A percentile compares a stretch with the other conserved stretches of the same genome.
phyloP scores from a whole-genome alignment of 1,284 basidiomycete species.

The Flammula alnicola region DNA sequence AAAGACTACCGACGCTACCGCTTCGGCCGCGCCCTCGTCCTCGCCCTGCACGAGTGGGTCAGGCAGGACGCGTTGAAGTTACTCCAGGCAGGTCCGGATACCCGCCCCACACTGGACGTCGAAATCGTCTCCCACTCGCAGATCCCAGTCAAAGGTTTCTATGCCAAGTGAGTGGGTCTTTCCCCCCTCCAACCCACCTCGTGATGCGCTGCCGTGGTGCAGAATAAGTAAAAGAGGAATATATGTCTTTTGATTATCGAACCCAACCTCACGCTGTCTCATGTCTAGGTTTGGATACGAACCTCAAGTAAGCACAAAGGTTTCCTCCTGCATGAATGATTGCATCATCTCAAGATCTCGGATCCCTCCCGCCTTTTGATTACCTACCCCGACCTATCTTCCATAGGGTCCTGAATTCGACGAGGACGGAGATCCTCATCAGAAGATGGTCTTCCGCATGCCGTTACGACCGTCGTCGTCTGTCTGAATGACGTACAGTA shows the following conservation, averaged over 20 bases:
- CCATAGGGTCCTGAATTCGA: slow-evolving; percentile 74
- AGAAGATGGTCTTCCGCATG: slow-evolving; percentile 69
- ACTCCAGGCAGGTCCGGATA: background rate
- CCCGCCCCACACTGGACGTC: slow-evolving; percentile 27
- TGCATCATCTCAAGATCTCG: slow-evolving; percentile 29
- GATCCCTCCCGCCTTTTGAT: slow-evolving; percentile 17
- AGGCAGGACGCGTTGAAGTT: slow-evolving; percentile 39
- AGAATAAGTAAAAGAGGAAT: no score
- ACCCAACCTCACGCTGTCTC: no score
- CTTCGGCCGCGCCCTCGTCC: slow-evolving; percentile 68
- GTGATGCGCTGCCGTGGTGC: background rate
- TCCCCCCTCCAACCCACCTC: background rate
- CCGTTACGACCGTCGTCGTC: slow-evolving; percentile 33
- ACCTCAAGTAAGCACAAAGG: slow-evolving; percentile 54
- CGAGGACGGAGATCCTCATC: slow-evolving; percentile 81
- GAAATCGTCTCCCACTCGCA: slow-evolving; percentile 69
- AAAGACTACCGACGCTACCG: slow-evolving; percentile 64
- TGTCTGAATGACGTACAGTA: no score
- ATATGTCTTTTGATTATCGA: no score
- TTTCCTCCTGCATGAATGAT: slow-evolving; percentile 18
- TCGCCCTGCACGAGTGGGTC: slow-evolving; percentile 63
- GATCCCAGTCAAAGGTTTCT: slow-evolving; percentile 71
- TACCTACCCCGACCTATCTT: background rate
- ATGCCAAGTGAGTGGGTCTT: slow-evolving; percentile 62
- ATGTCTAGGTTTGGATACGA: slow-evolving; percentile 69